Percentiles rank a stretch among this genome's conserved stretches.
phyloP scores from a whole-genome alignment of 768 basidiomycete species.

The Lactifluus volemus region DNA sequence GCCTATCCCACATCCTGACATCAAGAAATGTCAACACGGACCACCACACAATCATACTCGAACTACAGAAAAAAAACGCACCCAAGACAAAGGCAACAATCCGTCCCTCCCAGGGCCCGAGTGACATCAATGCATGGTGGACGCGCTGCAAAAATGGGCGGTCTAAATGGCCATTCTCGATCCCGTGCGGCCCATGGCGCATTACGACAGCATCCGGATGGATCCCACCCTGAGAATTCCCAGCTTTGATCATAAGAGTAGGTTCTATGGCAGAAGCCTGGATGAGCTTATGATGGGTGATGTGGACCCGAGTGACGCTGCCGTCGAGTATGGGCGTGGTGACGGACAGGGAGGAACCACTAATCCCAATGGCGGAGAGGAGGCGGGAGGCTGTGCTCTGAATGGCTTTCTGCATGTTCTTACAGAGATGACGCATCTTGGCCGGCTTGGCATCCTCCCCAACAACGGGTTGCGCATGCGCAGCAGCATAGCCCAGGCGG shows the following conservation, averaged over 20 bases:
- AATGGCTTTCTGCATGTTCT: constrained; percentile 15
- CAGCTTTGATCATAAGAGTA: background rate
- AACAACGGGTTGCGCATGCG: background rate
- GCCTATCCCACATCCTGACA: constrained; percentile 71
- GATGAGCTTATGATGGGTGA: background rate
- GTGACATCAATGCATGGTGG: constrained; percentile 53
- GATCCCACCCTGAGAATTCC: background rate
- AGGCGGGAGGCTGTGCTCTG: constrained; percentile 8
- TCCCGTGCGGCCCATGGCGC: constrained; percentile 17
- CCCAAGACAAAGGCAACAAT: constrained; percentile 79
- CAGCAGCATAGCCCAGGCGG: constrained; percentile 14
- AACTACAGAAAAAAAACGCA: constrained; percentile 25
- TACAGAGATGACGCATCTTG: constrained; percentile 17
- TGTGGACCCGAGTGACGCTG: background rate
- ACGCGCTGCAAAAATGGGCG: constrained; percentile 35
- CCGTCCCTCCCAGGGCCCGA: constrained; percentile 79
- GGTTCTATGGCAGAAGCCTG: background rate
- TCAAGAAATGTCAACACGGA: background rate
- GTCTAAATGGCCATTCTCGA: constrained; percentile 21
- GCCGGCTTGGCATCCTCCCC: background rate
- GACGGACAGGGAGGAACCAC: background rate
- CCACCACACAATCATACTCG: background rate
- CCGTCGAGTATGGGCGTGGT: background rate
- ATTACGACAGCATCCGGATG: background rate
- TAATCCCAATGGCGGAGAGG: constrained; percentile 9